phyloP scores from a whole-genome alignment of 192 early-diverging fungal genomes.

The Gamsiella multidivaricata region DNA sequence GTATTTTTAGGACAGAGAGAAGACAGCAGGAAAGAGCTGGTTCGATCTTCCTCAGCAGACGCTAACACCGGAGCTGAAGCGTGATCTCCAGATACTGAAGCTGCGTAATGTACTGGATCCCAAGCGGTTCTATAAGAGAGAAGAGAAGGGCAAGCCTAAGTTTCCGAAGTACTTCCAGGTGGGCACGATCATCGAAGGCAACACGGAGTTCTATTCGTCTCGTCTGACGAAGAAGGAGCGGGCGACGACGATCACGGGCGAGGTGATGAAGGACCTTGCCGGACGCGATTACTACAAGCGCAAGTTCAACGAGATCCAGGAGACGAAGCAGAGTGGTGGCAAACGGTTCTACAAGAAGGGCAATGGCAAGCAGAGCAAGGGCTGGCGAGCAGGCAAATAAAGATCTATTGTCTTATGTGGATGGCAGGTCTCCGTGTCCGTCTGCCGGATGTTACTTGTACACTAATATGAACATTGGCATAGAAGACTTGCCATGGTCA shows the following conservation, averaged over 20 bases:
- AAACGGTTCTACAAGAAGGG: constrained; percentile 65
- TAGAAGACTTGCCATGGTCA: too few relatives aligned
- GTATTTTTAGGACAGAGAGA: constrained; percentile 40
- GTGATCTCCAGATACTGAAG: constrained; percentile 89
- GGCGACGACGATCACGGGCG: constrained; percentile 85
- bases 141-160: constrained; percentile 63
- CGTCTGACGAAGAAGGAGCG: constrained; percentile 90
- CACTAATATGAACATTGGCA: too few relatives aligned
- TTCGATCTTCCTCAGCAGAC: constrained; percentile 90
- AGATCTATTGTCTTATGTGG: neutral
- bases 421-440: too few relatives aligned
- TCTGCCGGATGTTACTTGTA: too few relatives aligned
- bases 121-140: constrained; percentile 91
- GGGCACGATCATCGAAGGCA: constrained; percentile 90
- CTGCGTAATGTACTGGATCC: constrained; percentile 90
- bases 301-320: constrained; percentile 85
- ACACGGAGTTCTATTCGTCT: constrained; percentile 88
- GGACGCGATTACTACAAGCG: constrained; percentile 87
- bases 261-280: constrained; percentile 83
- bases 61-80: constrained; percentile 89
- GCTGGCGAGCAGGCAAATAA: constrained; percentile 57
- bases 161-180: constrained; percentile 95
- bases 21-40: constrained; percentile 71
- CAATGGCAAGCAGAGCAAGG: constrained; percentile 56
- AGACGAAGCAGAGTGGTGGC: constrained; percentile 61